phyloP scores from a whole-genome alignment of 352 stramenopile species.

The Thalassiosira sp. region DNA sequence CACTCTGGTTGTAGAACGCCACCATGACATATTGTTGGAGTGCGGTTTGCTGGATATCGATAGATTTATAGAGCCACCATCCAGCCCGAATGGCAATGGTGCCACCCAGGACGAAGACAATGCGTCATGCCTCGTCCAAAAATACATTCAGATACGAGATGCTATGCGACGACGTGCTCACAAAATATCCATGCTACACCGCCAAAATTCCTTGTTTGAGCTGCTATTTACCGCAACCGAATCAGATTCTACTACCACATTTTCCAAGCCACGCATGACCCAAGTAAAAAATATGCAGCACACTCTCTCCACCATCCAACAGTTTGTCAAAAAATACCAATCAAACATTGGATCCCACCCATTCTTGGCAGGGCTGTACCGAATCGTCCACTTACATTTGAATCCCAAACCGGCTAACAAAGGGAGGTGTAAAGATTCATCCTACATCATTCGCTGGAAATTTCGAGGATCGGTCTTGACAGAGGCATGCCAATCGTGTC shows the following conservation, averaged over 20 bases:
- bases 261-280: constrained; percentile 8
- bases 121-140: constrained; percentile 10
- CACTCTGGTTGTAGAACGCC: constrained; percentile 12
- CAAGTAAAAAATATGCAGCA: constrained; percentile 26
- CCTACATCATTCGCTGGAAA: constrained; percentile 43
- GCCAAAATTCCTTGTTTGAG: constrained; percentile 37
- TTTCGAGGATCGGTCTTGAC: constrained; percentile 47
- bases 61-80: constrained; percentile 18
- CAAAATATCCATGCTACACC: constrained; percentile 40
- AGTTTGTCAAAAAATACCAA: constrained; percentile 48
- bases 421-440: constrained; percentile 9
- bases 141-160: constrained; percentile 47
- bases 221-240: constrained; percentile 14
- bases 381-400: constrained; percentile 39
- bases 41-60: constrained; percentile 47
- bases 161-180: constrained; percentile 32
- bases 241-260: not conserved
- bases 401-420: constrained; percentile 11
- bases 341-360: constrained; percentile 49
- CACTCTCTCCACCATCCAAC: constrained; percentile 24
- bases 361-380: constrained; percentile 47
- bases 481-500: constrained; percentile 34
- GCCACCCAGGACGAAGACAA: not conserved
- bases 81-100: not conserved
- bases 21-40: constrained; percentile 29